Evolutionary conservation across 1,139 yeast genomes (phyloP).

Genomic region (Yamadazyma conglobata): DNA sequence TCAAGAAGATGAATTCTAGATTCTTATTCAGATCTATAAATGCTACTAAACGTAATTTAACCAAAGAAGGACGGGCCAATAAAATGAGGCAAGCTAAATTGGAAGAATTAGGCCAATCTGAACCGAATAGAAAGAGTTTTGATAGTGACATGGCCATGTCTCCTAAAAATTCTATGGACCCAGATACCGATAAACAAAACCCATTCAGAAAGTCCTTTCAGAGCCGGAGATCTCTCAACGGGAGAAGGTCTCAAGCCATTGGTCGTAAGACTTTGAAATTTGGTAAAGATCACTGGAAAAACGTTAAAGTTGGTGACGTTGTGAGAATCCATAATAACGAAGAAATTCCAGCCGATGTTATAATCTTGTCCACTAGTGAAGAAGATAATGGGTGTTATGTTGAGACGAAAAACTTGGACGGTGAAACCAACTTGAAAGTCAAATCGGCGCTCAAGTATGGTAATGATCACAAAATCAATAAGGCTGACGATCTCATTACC

Average conservation of each 20-base stretch:
- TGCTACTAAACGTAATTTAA: slow-evolving; percentile 27
- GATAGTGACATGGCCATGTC: slow-evolving; percentile 30
- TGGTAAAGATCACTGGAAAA: slow-evolving; percentile 46
- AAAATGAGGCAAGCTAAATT: slow-evolving; percentile 23
- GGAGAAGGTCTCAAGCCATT: slow-evolving; percentile 2
- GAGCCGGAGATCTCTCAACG: slow-evolving; percentile 11
- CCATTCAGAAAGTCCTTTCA: slow-evolving; percentile 30
- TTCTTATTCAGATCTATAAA: slow-evolving; percentile 27
- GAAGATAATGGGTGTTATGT: slow-evolving; percentile 53
- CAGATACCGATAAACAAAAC: slow-evolving; percentile 10
- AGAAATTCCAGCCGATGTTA: slow-evolving; percentile 56
- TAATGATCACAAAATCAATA: slow-evolving; percentile 28
- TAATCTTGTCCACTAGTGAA: slow-evolving; percentile 50
- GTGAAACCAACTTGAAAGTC: slow-evolving; percentile 59
- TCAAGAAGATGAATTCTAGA: slow-evolving; percentile 49
- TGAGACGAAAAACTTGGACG: slow-evolving; percentile 59
- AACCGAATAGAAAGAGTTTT: slow-evolving; percentile 27
- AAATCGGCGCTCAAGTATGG: slow-evolving; percentile 47
- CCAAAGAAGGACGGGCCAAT: slow-evolving; percentile 37
- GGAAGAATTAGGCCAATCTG: slow-evolving; percentile 10
- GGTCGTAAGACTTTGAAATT: slow-evolving; percentile 24
- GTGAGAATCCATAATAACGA: slow-evolving; percentile 51
- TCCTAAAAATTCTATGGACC: slow-evolving; percentile 16
- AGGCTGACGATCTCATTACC: slow-evolving; percentile 43
- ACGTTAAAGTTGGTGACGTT: slow-evolving; percentile 53